Evolutionary conservation across 129 eudicot genomes (phyloP).

Genomic region (Heracleum sosnowskyi): DNA sequence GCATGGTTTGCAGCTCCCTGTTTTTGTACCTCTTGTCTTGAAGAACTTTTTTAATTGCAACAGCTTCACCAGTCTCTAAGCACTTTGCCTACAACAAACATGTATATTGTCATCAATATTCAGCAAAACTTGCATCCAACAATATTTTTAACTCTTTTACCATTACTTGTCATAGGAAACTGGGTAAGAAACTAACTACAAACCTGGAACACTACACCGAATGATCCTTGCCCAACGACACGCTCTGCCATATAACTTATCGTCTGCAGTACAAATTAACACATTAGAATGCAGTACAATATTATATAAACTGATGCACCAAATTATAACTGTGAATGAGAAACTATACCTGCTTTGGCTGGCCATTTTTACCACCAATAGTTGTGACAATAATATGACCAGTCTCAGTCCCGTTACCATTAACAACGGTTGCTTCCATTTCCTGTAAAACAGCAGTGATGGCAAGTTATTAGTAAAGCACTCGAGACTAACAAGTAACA

Average conservation of each 20-base stretch:
- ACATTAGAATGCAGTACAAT: constrained; percentile 4
- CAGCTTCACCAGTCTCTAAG: constrained; percentile 87
- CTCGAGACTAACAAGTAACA: neutral
- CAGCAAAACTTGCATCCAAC: neutral
- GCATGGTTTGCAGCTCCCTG: constrained; percentile 92
- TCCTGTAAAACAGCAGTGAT: constrained; percentile 31
- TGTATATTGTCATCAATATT: neutral
- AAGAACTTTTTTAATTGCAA: constrained; percentile 84
- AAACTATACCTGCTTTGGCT: constrained; percentile 65
- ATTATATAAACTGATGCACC: no score
- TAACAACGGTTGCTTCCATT: constrained; percentile 70
- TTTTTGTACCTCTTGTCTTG: constrained; percentile 90
- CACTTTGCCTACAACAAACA: constrained; percentile 55
- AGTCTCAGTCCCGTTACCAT: constrained; percentile 86
- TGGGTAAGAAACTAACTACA: neutral
- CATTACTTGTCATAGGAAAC: neutral
- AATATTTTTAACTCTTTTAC: neutral
- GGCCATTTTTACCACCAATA: constrained; percentile 87
- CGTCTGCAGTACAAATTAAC: constrained; percentile 35
- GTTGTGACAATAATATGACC: constrained; percentile 96
- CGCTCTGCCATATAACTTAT: constrained; percentile 97
- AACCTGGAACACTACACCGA: constrained; percentile 94
- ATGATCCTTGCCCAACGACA: constrained; percentile 86
- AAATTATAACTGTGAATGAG: neutral
- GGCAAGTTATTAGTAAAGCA: neutral